Conservation (phyloP, 305 asterid genomes). For the Fraxinus xanthoxyloides region DNA sequence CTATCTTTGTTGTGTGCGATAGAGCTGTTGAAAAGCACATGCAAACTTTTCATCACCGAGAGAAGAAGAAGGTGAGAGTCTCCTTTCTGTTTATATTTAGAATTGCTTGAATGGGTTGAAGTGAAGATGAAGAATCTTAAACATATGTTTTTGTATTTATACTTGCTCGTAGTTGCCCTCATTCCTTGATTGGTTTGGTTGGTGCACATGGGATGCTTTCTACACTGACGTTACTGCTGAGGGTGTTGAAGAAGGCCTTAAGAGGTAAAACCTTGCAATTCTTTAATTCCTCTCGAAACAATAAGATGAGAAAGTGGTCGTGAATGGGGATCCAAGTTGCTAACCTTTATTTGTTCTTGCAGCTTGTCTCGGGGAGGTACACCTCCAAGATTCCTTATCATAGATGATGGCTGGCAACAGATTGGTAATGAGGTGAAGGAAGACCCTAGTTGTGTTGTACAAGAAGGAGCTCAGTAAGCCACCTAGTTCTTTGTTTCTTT, state of each 20-base stretch:
- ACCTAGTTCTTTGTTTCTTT: not conserved
- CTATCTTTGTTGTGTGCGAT: slow-evolving; percentile 15
- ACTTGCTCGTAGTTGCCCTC: slow-evolving; percentile 60
- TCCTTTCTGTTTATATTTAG: slow-evolving; percentile 1
- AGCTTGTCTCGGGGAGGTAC: slow-evolving; percentile 89
- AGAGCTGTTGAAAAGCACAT: slow-evolving; percentile 83
- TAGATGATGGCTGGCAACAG: slow-evolving; percentile 99
- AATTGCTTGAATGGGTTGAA: slow-evolving; percentile 10
- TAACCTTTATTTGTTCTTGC: slow-evolving; percentile 21
- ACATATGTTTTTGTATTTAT: slow-evolving; percentile 18
- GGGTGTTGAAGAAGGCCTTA: slow-evolving; percentile 91
- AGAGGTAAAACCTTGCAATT: slow-evolving; percentile 41
- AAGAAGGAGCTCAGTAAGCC: slow-evolving; percentile 98
- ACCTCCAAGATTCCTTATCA: slow-evolving; percentile 87
- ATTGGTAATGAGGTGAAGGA: slow-evolving; percentile 68
- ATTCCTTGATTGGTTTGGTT: slow-evolving; percentile 91
- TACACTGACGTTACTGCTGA: slow-evolving; percentile 98
- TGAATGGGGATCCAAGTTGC: slow-evolving; percentile 10
- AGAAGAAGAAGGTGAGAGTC: slow-evolving; percentile 67
- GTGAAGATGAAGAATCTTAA: slow-evolving; percentile 1
- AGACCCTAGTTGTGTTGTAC: slow-evolving; percentile 64
- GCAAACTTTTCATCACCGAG: slow-evolving; percentile 91
- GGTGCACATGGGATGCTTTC: slow-evolving; percentile 99
- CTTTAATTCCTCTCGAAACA: not conserved
- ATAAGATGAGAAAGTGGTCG: not conserved